phyloP scores from a whole-genome alignment of 192 early-diverging fungal genomes.

The Linnemannia hyalina region DNA sequence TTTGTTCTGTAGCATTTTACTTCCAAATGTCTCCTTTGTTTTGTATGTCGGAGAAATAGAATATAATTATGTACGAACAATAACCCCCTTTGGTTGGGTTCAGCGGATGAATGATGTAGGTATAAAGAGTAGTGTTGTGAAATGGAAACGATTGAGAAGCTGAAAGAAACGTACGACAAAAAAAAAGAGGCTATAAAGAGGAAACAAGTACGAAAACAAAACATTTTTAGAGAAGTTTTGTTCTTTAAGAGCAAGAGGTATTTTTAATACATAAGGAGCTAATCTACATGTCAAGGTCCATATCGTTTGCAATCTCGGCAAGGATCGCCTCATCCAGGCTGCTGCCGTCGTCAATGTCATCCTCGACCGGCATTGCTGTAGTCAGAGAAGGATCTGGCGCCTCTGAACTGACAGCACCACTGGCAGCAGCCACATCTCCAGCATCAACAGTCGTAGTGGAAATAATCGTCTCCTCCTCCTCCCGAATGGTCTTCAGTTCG shows the following conservation, averaged over 20 bases:
- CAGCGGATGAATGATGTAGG: too few species aligned
- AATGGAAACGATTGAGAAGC: too few species aligned
- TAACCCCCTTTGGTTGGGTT: not conserved
- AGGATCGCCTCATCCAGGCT: constrained; percentile 30
- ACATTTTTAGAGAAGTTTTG: not conserved
- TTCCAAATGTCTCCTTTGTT: not conserved
- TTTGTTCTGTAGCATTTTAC: not conserved
- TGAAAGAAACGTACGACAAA: too few species aligned
- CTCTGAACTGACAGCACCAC: not conserved
- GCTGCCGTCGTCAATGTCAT: not conserved
- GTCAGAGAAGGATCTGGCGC: not conserved
- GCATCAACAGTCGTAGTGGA: not conserved
- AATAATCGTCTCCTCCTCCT: not conserved
- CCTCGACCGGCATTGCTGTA: not conserved
- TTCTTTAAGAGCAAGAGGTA: not conserved
- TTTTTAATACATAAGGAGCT: not conserved
- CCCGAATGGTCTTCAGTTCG: constrained; percentile 16
- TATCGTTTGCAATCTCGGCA: constrained; percentile 28
- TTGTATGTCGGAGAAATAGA: not conserved
- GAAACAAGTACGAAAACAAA: not conserved
- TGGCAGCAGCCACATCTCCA: not conserved
- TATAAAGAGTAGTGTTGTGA: too few species aligned
- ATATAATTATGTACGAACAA: not conserved
- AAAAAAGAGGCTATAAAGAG: not conserved
- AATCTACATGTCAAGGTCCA: constrained; percentile 21